phyloP scores from a whole-genome alignment of 345 rosid genomes.

The Trapa incisa region DNA sequence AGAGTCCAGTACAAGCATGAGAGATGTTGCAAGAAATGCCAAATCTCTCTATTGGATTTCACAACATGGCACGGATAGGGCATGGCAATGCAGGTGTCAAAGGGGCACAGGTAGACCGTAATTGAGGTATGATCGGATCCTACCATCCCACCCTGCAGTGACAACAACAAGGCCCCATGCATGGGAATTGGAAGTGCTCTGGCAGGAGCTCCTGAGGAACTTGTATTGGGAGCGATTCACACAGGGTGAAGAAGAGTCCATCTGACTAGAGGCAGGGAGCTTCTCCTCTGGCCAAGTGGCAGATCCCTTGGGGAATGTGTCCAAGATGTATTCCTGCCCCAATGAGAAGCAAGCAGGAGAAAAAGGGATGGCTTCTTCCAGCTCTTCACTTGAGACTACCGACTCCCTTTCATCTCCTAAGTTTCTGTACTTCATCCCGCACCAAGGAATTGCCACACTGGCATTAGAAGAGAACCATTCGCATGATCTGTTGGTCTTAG shows the following conservation, averaged over 20 bases:
- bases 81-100: slow-evolving; percentile 19
- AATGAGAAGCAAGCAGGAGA: slow-evolving; percentile 41
- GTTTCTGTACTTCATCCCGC: slow-evolving; percentile 32
- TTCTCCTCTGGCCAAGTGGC: slow-evolving; percentile 99
- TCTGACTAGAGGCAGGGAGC: slow-evolving; percentile 41
- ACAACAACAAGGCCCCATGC: slow-evolving; percentile 88
- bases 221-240: slow-evolving; percentile 55
- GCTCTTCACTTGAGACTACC: slow-evolving; percentile 8
- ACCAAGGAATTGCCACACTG: slow-evolving; percentile 73
- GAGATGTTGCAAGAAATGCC: neutral
- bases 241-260: slow-evolving; percentile 25
- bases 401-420: slow-evolving; percentile 16
- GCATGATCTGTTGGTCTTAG: slow-evolving; percentile 39
- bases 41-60: neutral
- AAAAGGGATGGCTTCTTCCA: slow-evolving; percentile 26
- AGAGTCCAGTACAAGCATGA: neutral
- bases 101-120: slow-evolving; percentile 68
- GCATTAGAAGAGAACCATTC: slow-evolving; percentile 72
- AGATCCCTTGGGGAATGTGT: slow-evolving; percentile 65
- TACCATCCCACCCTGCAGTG: slow-evolving; percentile 91
- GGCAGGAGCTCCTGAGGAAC: slow-evolving; percentile 54
- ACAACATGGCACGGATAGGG: neutral
- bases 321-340: slow-evolving; percentile 45
- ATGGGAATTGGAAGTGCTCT: slow-evolving; percentile 50
- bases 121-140: slow-evolving; percentile 78